Percentiles rank a stretch among this genome's conserved stretches.
Conservation (phyloP, 805 yeast genomes). For the Candida chauliodis region DNA sequence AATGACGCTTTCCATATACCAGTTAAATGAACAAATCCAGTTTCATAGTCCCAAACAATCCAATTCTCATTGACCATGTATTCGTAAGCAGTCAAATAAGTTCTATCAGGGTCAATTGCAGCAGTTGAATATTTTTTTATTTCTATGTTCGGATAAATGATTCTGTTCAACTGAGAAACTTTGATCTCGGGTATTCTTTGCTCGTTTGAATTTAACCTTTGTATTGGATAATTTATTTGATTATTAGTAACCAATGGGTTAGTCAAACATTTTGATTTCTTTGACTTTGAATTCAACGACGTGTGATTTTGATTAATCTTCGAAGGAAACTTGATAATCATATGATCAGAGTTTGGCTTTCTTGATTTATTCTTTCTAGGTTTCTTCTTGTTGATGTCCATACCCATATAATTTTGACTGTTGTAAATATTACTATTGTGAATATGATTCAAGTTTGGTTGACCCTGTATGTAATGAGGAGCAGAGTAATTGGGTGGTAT, state of each 20-base stretch:
- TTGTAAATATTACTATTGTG: too few species aligned
- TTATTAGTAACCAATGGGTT: conserved; percentile 4
- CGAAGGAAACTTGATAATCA: conserved; percentile 5
- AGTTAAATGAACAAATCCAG: conserved; percentile 84
- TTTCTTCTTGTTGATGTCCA: neutral
- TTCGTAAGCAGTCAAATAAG: conserved; percentile 67
- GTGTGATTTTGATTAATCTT: too few species aligned
- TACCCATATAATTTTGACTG: neutral
- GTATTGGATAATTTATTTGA: conserved; percentile 14
- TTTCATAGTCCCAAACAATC: conserved; percentile 81
- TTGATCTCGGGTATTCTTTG: conserved; percentile 9
- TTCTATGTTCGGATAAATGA: conserved; percentile 19
- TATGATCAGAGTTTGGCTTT: neutral
- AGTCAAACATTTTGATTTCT: neutral
- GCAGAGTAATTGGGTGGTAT: neutral
- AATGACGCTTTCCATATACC: conserved; percentile 74
- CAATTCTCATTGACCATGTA: conserved; percentile 65
- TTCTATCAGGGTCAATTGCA: conserved; percentile 59
- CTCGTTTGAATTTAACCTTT: conserved; percentile 6
- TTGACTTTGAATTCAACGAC: neutral
- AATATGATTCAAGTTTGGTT: neutral
- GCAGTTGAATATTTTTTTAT: conserved; percentile 64
- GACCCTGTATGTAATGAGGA: neutral
- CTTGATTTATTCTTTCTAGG: neutral
- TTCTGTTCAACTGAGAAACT: conserved; percentile 5